Base-by-base conservation (phyloP, 1,139 yeast genomes). In the Saccharomyces hybrid region DNA sequence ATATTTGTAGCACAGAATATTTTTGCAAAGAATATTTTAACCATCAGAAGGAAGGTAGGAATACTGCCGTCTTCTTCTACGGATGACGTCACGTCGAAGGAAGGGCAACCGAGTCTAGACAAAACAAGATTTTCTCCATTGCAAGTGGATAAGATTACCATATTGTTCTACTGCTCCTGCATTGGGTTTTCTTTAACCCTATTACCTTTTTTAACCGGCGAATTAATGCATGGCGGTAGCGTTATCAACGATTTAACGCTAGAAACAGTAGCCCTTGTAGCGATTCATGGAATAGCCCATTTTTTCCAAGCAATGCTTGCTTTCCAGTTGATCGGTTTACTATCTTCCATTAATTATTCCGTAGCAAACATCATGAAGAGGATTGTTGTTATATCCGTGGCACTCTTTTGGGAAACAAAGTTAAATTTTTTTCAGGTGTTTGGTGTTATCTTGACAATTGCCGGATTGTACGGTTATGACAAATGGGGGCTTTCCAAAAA, bases 1-100 rank as follows among this genome's bases (percentile, higher is more conserved):
- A 88, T 90, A 52, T 91, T 91, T 72, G 98, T 91, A 16, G 77
- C 89, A 14, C 98, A 91, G 68, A 91, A 91, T 70, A 88, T 91
- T 62, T 90, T 88, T 73, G 93, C 96, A 51, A 91, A 91, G 70
- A 83, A 81, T 61, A 80, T 89, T 55, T 74, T 91, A 55, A 88
- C 96, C 2, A 76, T 74, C n/a, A 72, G 71, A 51, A 64, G 62
- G 14, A 56, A 60, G 48, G 63, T 57, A 20, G 60, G 57, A 7
- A 56, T 59, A 11, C 50, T 68, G 42, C 69, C 71, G 9, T 61
- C 64, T 5, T 34, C 41, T 2, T n/a, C 48, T 23, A 41, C 23
- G 2, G 42, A 53, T 8, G 34, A 28, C 49, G 9, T 53, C 51
- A 38, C 44, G 16, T 7, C 25, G 44, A 38, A 38, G 13, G 23